A percentile compares a stretch with the other conserved stretches of the same genome.
Evolutionary conservation across 371 early-diverging fungal species (phyloP).

Genomic region (Syncephalastrum monosporum): DNA sequence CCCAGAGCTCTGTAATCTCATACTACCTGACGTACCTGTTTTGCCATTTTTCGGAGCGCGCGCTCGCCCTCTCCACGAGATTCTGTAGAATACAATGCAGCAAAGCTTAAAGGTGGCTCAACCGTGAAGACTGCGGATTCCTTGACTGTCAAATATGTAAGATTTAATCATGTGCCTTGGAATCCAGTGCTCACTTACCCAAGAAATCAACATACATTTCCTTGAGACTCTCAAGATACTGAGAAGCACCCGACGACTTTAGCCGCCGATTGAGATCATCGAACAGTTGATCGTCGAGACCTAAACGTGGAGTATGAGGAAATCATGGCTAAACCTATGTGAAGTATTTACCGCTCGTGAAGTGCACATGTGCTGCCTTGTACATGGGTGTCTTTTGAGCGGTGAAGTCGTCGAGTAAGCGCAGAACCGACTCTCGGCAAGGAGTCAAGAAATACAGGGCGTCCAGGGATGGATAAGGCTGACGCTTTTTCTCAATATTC

Average conservation of each 20-base stretch:
- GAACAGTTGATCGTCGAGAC: conserved; percentile 72
- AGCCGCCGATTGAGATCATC: conserved; percentile 47
- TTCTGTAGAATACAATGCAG: conserved; percentile 54
- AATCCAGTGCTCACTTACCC: conserved; percentile 21
- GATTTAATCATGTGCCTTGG: not conserved
- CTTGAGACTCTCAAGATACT: conserved; percentile 66
- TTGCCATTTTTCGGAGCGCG: conserved; percentile 67
- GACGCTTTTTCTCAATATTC: conserved; percentile 76
- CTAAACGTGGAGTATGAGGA: conserved; percentile 25
- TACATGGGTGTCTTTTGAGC: conserved; percentile 58
- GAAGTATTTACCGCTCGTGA: conserved; percentile 65
- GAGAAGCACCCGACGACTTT: conserved; percentile 53
- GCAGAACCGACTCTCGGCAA: conserved; percentile 71
- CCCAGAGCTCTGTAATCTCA: not conserved
- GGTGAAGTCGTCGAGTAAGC: conserved; percentile 83
- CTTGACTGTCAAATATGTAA: conserved; percentile 42
- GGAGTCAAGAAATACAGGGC: conserved; percentile 95
- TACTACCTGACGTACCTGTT: conserved; percentile 50
- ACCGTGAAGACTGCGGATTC: conserved; percentile 85
- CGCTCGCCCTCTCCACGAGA: conserved; percentile 43
- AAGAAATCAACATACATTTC: conserved; percentile 79
- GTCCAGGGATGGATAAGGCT: conserved; percentile 81
- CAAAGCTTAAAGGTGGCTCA: conserved; percentile 66
- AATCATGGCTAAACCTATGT: not conserved
- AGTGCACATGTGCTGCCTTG: conserved; percentile 80